Base-by-base conservation (phyloP, 2,329 filamentous ascomycete species). In the Pseudovirgaria hyperparasitica region DNA sequence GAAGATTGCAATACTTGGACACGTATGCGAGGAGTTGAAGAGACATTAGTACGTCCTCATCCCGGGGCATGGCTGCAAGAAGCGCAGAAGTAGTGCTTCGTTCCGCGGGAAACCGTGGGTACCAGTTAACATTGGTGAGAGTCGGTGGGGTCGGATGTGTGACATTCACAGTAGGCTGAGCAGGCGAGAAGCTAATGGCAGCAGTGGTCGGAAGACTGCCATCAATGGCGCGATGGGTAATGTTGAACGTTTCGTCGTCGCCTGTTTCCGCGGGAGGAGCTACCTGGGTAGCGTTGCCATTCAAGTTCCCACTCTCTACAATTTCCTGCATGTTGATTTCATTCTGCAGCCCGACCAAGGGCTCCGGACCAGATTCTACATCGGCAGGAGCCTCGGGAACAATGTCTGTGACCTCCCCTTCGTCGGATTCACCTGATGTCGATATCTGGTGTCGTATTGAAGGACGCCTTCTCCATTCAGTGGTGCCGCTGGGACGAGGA, bases 11-110 rank as follows among this genome's bases (percentile, higher is more conserved):
- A 58, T 98, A 98, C 55, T 98, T 98, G 14, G 86, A 94, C 30
- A 98, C 87, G 51, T 98, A 98, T 10, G 90, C 90, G 23, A 98
- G 70, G 12, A 98, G 71, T 55, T 98, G 90, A 19, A 98, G 67
- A 5, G 90, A 94, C 87, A 98, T 94, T 37, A 98, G 65, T 3
- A 98, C 90, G 45, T 98, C 90, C 54, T 98, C 90, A 43, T 98
- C 90, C 26, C 90, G 75, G 7, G 90, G 90, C 80, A 96, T 92
- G 8, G 85, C 79, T 16, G 86, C 82, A 17, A 93, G 62, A 42
- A 92, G 76, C 40, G 78, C 76, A 10, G 63, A 55, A 22, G 80
- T 72, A 19, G 73, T 67, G 27, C 77, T 73, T 19, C 79, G 76
- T 41, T 92, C 80, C 26, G 84, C 70, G 15, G 86, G 67, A 46